These are phyloP conservation scores for Saturnispora gosingensis DNA, from an alignment of 805 yeast species.

Conservation along the genomic window DNA sequence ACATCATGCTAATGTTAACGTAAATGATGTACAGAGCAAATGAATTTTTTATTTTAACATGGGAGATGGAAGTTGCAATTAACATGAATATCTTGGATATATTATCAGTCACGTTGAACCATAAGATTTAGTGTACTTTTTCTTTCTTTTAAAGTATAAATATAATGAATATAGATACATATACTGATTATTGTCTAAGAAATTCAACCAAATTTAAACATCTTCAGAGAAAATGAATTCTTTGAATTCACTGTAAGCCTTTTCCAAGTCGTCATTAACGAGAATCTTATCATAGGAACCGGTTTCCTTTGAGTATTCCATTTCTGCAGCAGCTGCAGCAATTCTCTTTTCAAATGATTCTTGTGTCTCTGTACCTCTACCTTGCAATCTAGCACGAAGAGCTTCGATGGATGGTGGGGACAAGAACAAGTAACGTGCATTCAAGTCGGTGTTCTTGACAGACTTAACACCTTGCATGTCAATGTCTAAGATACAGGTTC, in stretches of 20 bases:
- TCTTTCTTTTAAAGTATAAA: background rate
- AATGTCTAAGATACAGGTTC: conserved; percentile 85
- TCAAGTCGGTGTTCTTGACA: conserved; percentile 72
- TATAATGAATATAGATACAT: background rate
- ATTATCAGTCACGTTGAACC: no score
- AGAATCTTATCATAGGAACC: conserved; percentile 89
- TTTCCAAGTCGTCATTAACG: conserved; percentile 86
- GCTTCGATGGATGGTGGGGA: conserved; percentile 89
- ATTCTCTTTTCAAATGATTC: conserved; percentile 81
- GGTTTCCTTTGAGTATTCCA: conserved; percentile 69
- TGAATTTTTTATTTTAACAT: no score
- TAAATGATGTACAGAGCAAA: background rate
- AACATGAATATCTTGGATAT: no score
- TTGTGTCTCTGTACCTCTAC: conserved; percentile 91
- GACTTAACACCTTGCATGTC: conserved; percentile 99
- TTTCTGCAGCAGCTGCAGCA: conserved; percentile 77
- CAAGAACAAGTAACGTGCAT: conserved; percentile 78
- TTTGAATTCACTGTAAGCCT: conserved; percentile 75
- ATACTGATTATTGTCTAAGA: background rate
- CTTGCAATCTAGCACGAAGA: conserved; percentile 62
- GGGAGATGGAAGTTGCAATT: no score
- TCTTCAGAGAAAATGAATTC: conserved; percentile 52
- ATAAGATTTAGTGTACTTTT: background rate
- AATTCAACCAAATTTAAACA: conserved; percentile 8
- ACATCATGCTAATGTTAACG: no score